Evolutionary conservation across 2,329 filamentous ascomycete genomes (phyloP).

Genomic region (Fusarium sp.): DNA sequence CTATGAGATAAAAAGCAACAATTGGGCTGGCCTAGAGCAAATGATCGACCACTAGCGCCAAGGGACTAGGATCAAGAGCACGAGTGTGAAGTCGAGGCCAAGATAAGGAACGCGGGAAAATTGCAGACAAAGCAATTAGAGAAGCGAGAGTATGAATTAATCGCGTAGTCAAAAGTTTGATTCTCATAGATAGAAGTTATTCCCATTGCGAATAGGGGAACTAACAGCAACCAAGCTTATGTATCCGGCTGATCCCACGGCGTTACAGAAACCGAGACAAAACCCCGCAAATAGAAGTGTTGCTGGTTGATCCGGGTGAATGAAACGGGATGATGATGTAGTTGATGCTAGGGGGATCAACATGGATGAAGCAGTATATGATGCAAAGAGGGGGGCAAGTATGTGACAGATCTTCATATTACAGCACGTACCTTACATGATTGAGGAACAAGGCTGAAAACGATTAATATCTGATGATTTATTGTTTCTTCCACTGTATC

Average conservation of each 20-base stretch:
- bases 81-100: slow-evolving; percentile 32
- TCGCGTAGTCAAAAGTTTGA: slow-evolving; percentile 9
- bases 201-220: background rate
- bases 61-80: slow-evolving; percentile 33
- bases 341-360: slow-evolving; percentile 26
- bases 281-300: slow-evolving; percentile 26
- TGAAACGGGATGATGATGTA: slow-evolving; percentile 7
- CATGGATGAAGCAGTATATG: slow-evolving; percentile 34
- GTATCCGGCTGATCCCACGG: background rate
- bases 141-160: slow-evolving; percentile 12
- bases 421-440: background rate
- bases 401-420: slow-evolving; percentile 28
- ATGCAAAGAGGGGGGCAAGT: slow-evolving; percentile 28
- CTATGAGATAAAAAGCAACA: background rate
- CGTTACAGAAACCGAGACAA: slow-evolving; percentile 25
- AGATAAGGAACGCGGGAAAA: slow-evolving; percentile 27
- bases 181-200: background rate
- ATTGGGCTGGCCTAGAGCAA: slow-evolving; percentile 20
- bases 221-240: background rate
- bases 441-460: slow-evolving; percentile 21
- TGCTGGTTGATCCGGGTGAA: slow-evolving; percentile 24
- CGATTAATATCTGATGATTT: background rate
- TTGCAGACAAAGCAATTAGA: slow-evolving; percentile 12
- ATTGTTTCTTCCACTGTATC: background rate
- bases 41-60: slow-evolving; percentile 40